Evolutionary conservation across 2,329 filamentous ascomycete genomes (phyloP).

Genomic region (Aspergillus sp.): DNA sequence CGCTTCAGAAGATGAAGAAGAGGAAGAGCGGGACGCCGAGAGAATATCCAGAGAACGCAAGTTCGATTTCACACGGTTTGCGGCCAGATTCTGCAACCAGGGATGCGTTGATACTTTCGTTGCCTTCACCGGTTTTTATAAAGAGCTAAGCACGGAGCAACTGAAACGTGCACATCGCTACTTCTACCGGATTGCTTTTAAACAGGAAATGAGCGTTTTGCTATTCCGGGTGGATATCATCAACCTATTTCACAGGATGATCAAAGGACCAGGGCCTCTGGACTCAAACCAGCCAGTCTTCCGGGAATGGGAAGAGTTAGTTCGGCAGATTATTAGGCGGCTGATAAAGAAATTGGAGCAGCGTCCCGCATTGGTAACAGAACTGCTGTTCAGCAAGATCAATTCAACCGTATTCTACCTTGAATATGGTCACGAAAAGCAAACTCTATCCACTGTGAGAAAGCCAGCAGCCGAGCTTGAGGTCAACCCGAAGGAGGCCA

Average conservation of each 20-base stretch:
- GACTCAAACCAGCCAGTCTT: slow-evolving; percentile 59
- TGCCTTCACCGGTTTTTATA: slow-evolving; percentile 68
- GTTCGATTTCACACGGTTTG: slow-evolving; percentile 85
- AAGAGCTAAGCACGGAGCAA: slow-evolving; percentile 68
- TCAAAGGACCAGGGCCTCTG: slow-evolving; percentile 75
- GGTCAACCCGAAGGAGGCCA: slow-evolving; percentile 63
- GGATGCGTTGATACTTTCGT: slow-evolving; percentile 84
- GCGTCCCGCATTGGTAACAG: slow-evolving; percentile 74
- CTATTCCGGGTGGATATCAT: slow-evolving; percentile 88
- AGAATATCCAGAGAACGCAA: slow-evolving; percentile 71
- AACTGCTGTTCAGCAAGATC: slow-evolving; percentile 92
- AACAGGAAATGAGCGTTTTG: slow-evolving; percentile 81
- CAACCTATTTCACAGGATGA: slow-evolving; percentile 77
- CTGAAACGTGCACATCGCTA: slow-evolving; percentile 88
- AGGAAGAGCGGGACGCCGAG: slow-evolving; percentile 64
- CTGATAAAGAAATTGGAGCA: slow-evolving; percentile 79
- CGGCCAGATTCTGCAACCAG: slow-evolving; percentile 72
- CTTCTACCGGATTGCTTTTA: slow-evolving; percentile 90
- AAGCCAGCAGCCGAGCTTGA: slow-evolving; percentile 73
- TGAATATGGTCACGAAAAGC: slow-evolving; percentile 82
- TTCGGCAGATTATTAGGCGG: slow-evolving; percentile 72
- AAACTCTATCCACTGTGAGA: slow-evolving; percentile 56
- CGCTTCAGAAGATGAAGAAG: slow-evolving; percentile 64
- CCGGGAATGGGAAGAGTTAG: slow-evolving; percentile 85
- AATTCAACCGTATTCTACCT: slow-evolving; percentile 75